A percentile compares a stretch with the other conserved stretches of the same genome.
Evolutionary conservation across 1,139 yeast species (phyloP).

Genomic region (Taphrina flavorubra): DNA sequence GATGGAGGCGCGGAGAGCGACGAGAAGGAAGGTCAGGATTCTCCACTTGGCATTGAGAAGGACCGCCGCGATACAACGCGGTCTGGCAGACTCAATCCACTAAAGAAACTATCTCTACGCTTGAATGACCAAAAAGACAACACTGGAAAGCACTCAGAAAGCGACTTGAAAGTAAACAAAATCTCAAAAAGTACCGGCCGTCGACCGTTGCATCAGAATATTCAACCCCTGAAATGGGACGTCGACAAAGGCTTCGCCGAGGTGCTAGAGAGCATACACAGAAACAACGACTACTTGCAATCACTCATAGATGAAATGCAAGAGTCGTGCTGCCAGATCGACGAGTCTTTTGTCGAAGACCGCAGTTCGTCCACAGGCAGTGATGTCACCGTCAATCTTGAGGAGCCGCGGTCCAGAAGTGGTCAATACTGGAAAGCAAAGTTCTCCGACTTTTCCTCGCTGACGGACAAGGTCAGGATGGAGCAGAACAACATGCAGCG

Average conservation of each 20-base stretch:
- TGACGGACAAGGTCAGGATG: constrained; percentile 11
- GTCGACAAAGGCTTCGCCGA: constrained; percentile 34
- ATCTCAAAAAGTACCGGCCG: not conserved
- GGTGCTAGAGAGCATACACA: constrained; percentile 16
- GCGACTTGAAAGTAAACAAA: not conserved
- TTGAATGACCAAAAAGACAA: not conserved
- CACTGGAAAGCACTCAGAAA: not conserved
- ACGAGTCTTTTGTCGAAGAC: constrained; percentile 25
- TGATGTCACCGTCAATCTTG: constrained; percentile 29
- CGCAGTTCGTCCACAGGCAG: constrained; percentile 6
- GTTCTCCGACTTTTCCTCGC: constrained; percentile 15
- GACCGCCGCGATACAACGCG: not conserved
- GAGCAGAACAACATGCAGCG: constrained; percentile 35
- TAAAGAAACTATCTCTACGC: constrained; percentile 5
- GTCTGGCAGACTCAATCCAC: not conserved
- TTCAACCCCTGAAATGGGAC: constrained; percentile 20
- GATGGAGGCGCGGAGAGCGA: constrained; percentile 1
- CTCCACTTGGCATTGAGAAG: constrained; percentile 8
- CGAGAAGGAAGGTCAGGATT: not conserved
- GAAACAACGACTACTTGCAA: constrained; percentile 26
- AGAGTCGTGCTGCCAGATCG: constrained; percentile 23
- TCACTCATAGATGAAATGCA: constrained; percentile 33
- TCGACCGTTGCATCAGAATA: not conserved
- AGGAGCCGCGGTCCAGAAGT: constrained; percentile 33
- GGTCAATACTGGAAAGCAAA: constrained; percentile 39